Evolutionary conservation across 768 basidiomycete genomes (phyloP).

Genomic region (Chalciporus chontae): DNA sequence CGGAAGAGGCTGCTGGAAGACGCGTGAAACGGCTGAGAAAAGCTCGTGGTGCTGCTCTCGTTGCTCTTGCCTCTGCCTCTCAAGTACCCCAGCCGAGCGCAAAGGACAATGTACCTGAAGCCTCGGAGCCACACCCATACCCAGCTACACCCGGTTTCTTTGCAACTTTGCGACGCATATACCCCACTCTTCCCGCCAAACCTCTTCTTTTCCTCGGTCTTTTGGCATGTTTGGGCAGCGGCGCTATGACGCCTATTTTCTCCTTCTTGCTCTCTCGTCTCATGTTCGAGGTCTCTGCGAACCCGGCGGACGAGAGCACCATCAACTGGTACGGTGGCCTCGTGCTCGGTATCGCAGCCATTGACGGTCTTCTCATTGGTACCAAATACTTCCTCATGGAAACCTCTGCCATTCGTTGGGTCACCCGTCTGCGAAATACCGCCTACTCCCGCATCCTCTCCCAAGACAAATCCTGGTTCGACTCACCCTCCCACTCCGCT

Average conservation of each 20-base stretch:
- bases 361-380: constrained; percentile 73
- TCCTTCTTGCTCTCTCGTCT: constrained; percentile 84
- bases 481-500: constrained; percentile 57
- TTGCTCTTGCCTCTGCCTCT: constrained; percentile 2
- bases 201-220: constrained; percentile 67
- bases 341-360: constrained; percentile 66
- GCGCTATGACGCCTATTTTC: constrained; percentile 88
- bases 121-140: background rate
- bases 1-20: constrained; percentile 36
- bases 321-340: constrained; percentile 74
- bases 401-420: constrained; percentile 69
- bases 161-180: constrained; percentile 49
- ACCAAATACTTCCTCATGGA: constrained; percentile 83
- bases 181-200: constrained; percentile 75
- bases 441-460: constrained; percentile 58
- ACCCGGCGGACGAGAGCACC: constrained; percentile 54
- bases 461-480: constrained; percentile 90
- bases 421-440: constrained; percentile 53
- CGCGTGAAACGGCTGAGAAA: constrained; percentile 27
- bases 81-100: constrained; percentile 1
- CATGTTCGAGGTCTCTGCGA: constrained; percentile 69
- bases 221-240: constrained; percentile 62
- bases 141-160: constrained; percentile 21
- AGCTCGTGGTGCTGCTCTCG: background rate
- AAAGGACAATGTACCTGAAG: background rate